Conservation (phyloP, 768 basidiomycete species). For the Pholiota microspora region DNA sequence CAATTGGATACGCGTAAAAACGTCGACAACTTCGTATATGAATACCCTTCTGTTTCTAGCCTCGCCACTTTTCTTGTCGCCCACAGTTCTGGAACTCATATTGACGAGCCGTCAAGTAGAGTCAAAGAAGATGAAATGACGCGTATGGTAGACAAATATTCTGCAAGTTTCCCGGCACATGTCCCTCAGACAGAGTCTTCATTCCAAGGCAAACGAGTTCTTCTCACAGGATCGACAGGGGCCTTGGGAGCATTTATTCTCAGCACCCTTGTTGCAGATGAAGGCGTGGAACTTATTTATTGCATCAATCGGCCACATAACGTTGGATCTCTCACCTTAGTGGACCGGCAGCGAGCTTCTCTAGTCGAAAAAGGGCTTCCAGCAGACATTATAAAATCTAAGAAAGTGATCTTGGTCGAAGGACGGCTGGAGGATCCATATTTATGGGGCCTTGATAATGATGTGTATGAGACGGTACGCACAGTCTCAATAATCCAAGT, state of each 20-base stretch:
- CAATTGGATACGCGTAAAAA: conserved; percentile 2
- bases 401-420: background rate
- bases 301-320: conserved; percentile 1
- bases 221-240: conserved; percentile 12
- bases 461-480: conserved; percentile 3
- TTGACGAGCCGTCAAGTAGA: background rate
- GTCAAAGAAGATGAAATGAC: background rate
- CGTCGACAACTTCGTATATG: conserved; percentile 9
- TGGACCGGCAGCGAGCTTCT: background rate
- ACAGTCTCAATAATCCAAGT: background rate
- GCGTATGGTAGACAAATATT: conserved; percentile 6
- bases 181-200: background rate
- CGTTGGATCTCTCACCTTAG: background rate
- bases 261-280: background rate
- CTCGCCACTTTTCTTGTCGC: conserved; percentile 2
- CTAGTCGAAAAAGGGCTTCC: background rate
- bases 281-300: background rate
- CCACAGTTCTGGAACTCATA: background rate
- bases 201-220: background rate
- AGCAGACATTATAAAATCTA: background rate
- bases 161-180: background rate
- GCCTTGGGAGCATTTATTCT: conserved; percentile 3
- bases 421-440: background rate
- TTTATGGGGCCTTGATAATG: background rate
- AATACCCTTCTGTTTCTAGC: conserved; percentile 5